phyloP scores from a whole-genome alignment of 257 asterid species.

The Petunia secreta region DNA sequence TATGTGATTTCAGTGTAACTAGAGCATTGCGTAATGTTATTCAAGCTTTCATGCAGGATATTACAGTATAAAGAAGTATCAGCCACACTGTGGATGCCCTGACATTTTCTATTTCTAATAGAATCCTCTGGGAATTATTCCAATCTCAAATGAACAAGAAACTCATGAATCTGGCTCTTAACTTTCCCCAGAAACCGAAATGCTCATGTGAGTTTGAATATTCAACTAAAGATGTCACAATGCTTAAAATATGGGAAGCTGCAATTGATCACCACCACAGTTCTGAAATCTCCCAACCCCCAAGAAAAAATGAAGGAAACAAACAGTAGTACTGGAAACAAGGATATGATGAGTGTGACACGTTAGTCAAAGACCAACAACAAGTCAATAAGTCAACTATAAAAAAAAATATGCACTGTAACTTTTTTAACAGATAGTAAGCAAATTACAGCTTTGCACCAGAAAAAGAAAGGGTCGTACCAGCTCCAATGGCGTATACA shows the following conservation, averaged over 20 bases:
- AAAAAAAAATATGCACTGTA: too few species aligned
- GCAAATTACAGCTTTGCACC: background rate
- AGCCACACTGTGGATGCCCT: too few species aligned
- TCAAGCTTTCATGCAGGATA: background rate
- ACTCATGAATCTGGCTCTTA: background rate
- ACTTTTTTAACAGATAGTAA: background rate
- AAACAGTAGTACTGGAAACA: background rate
- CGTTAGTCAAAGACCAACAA: constrained; percentile 10
- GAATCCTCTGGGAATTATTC: background rate
- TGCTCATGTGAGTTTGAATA: background rate
- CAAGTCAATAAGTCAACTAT: background rate
- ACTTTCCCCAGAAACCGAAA: background rate
- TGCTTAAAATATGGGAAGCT: constrained; percentile 15
- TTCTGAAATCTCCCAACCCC: constrained; percentile 7
- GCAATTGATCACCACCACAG: background rate
- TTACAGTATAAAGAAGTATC: too few species aligned
- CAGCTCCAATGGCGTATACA: constrained; percentile 90
- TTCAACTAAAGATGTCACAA: background rate
- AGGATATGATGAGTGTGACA: background rate
- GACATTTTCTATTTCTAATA: too few species aligned
- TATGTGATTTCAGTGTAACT: background rate
- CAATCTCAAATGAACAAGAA: background rate
- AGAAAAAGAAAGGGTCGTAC: constrained; percentile 41
- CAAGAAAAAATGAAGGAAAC: background rate
- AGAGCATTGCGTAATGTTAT: background rate